Conservation (phyloP, 495 filamentous ascomycete genomes). For the Podospora comata region DNA sequence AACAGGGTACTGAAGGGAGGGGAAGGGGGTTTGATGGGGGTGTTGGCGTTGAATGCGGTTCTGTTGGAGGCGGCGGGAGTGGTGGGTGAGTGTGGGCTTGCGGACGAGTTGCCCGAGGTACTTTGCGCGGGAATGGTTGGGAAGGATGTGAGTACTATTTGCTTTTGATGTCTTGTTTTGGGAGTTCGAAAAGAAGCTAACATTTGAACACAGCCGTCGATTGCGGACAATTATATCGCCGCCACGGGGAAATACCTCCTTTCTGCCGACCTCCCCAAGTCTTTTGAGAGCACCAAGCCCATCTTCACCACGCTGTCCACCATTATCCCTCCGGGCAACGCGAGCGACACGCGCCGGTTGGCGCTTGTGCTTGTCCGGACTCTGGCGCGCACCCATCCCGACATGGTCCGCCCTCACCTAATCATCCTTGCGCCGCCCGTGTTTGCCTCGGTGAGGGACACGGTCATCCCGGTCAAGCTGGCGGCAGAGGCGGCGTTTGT, state of each 20-base stretch:
- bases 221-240: conserved; percentile 85
- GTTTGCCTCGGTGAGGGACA: conserved; percentile 86
- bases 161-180: too few species aligned
- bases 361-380: conserved; percentile 88
- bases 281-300: conserved; percentile 67
- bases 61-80: conserved; percentile 71
- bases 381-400: conserved; percentile 68
- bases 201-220: conserved; percentile 56
- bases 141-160: conserved; percentile 59
- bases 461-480: conserved; percentile 93
- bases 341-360: conserved; percentile 79
- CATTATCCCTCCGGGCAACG: conserved; percentile 70
- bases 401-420: conserved; percentile 76
- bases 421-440: conserved; percentile 72
- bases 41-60: conserved; percentile 84
- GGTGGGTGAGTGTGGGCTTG: conserved; percentile 60
- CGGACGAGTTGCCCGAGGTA: conserved; percentile 65
- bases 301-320: conserved; percentile 73
- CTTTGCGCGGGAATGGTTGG: conserved; percentile 77
- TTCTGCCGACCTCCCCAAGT: conserved; percentile 51
- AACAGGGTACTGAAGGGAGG: conserved; percentile 66
- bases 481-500: conserved; percentile 93
- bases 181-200: not conserved
- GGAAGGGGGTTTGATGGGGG: conserved; percentile 61
- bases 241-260: conserved; percentile 95